Base-by-base conservation (phyloP, 106 monocot species). In the Cymbidium sinense region DNA sequence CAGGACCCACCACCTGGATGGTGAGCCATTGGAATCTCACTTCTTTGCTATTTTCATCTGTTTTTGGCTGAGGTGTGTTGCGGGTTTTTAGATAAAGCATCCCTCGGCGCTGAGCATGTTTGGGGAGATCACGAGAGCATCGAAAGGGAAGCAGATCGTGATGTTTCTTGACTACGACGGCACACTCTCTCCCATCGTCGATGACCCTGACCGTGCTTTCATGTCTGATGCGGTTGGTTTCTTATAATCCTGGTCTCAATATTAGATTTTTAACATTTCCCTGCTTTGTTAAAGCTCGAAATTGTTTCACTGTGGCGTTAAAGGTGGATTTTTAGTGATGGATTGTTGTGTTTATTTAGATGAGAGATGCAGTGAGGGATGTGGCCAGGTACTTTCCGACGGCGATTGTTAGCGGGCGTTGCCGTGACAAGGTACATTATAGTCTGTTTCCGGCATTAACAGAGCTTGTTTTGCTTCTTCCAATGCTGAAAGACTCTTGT, bases 141-240 rank as follows among this genome's bases (percentile, higher is more conserved):
- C 88, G 0, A 84, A 73, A 27, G 90, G 87, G 79, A 95, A 95
- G 80, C 77, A 87, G 76, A 87, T 95, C 21, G 90, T 87, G 2
- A 79, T 95, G 88, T 95, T 95, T 73, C 71, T 95, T 28, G 95
- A 95, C 79, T 95, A 95, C 78, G 95, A 95, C 39, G 95, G 95
- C 1, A 95, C 95, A 1, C 88, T 95, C 19, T 95, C 95, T 3
- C 95, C 95, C 17, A 95, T 95, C 19, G 93, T 93, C 43, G 84
- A 87, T 9, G 95, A 95, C 76, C 95, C 95, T 0, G 93, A 95
- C 64, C 79, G 79, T 0, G 95, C 95, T 5, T 89, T 86, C 86
- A 95, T 95, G 90, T 93, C 95, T 8, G 87, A 89, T n/a, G 70
- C 86, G 75, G 95, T 95, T 8, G 73, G 91, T 64, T 33, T 50